phyloP scores from a whole-genome alignment of 2,329 filamentous ascomycete genomes.

The Neopestalotiopsis sp. region DNA sequence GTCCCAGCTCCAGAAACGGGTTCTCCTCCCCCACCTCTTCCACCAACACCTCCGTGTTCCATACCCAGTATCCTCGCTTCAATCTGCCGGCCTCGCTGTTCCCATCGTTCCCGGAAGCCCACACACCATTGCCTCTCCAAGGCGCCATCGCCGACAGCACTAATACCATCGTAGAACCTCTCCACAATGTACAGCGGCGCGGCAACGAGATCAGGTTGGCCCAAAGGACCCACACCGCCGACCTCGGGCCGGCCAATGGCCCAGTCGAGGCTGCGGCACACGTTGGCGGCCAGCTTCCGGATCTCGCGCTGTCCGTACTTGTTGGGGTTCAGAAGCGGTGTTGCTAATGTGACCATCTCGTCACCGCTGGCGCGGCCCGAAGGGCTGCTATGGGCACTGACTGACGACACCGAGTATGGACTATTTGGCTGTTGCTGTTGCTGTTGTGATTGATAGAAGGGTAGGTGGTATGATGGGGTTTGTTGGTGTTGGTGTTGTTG shows the following conservation, averaged over 20 bases:
- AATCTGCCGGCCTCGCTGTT: constrained; percentile 27
- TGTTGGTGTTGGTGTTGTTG: too few relatives aligned
- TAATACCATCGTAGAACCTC: constrained; percentile 32
- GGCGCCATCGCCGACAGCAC: constrained; percentile 28
- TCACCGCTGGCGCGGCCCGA: constrained; percentile 24
- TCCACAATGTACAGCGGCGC: constrained; percentile 34
- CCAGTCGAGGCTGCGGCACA: constrained; percentile 58
- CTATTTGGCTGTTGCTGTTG: background rate
- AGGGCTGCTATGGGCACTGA: constrained; percentile 30
- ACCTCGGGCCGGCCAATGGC: constrained; percentile 40
- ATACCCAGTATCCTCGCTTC: background rate
- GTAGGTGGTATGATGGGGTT: background rate
- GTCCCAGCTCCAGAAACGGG: background rate
- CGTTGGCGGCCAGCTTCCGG: constrained; percentile 50
- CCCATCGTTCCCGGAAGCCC: constrained; percentile 29
- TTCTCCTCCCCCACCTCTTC: background rate
- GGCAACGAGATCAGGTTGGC: constrained; percentile 35
- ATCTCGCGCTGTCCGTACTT: constrained; percentile 48
- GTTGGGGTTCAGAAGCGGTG: constrained; percentile 43
- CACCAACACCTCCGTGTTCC: background rate
- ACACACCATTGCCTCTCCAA: constrained; percentile 33
- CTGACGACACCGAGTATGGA: background rate
- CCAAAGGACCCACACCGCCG: background rate
- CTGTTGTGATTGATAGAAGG: background rate
- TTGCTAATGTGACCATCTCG: constrained; percentile 31